Evolutionary conservation across 2,329 filamentous ascomycete species (phyloP), one percentile per base, ranked within the genome.

Genomic region (Samsoniella hepiali): DNA sequence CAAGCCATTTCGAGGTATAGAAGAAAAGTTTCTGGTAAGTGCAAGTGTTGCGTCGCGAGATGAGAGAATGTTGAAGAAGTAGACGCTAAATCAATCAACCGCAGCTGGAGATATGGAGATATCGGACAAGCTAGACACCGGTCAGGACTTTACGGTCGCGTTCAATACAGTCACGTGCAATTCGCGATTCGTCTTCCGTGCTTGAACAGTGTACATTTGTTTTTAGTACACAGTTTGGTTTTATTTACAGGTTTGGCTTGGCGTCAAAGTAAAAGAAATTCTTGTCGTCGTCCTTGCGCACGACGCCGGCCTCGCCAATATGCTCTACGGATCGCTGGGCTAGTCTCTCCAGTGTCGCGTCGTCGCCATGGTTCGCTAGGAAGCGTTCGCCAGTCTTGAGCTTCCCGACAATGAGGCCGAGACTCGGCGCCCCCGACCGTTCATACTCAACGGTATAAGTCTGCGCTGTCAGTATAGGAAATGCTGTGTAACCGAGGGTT

Each of bases 401-500:
- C 1, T 58, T 65, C 0, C 70, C 71, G 8, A 73, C 66, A 15
- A 73, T 62, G 29, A 70, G 66, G 0, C 68, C 71, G 2, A 65
- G 11, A 3, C 59, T 63, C 1, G 68, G 67, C 0, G 65, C 64
- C 0, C 68, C 69, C 2, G 63, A 63, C 5, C 72, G 69, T 44
- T 69, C 66, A n/a, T 68, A 72, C 13, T 75, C 72, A 3, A 75
- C 67, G 0, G 73, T 74, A 5, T 72, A 75, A 2, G 72, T 73
- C 72, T 74, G 58, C 4, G 34, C n/a, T 31, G 44, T 53, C 27
- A 51, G 32, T 22, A 56, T 38, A 27, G 32, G 11, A 22, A 22
- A 22, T 22, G 36, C 22, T 9, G 10, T n/a, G 4, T 9, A 8
- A 2, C 1, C 5, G 2, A 2, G 1, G 36, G 29, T 2, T 65